Evolutionary conservation across 441 rosid species (phyloP), one percentile per base, ranked within the genome.

Genomic region (Rhodomyrtus psidioides): DNA sequence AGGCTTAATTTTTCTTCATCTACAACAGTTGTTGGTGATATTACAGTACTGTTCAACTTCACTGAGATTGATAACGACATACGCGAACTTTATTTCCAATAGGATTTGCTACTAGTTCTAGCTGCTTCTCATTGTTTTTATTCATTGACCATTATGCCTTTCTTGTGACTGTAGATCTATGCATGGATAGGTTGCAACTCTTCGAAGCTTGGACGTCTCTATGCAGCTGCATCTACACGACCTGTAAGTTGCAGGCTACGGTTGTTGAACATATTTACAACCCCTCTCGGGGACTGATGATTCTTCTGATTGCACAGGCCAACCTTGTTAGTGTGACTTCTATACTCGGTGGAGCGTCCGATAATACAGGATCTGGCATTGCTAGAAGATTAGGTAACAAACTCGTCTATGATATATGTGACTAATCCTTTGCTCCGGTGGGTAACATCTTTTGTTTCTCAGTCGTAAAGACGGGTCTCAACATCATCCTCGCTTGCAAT

Each of bases 141-240:
- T 55, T 27, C 59, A 57, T 23, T 55, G 39, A 26, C 19, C 51
- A 34, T 21, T 34, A n/a, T 56, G 81, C 28, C 51, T 56, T 85
- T 85, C 54, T 85, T 55, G n/a, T 85, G 56, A 28, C n/a, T 54
- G 84, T 56, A 97, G 98, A 93, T 97, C 70, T 96, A 94, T 81
- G 97, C 96, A 39, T 96, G 99, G 98, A 86, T 96, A 28, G 95
- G 98, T 84, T 93, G 93, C 86, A 95, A 93, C 87, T 95, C 97
- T 84, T 81, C 94, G 24, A 97, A 94, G 83, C 90, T 97, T 28
- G 99, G 99, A 34, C 93, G 85, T 59, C 85, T 96, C 74, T 94
- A 95, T 86, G 99, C 98, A 46, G 98, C 99, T 86, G 96, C 98
- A 59, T 56, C 94, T 59, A 97, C 96, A 2, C 92, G 93, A 44